These are phyloP conservation scores for Nigrospora osmanthi DNA, from an alignment of 2,329 filamentous ascomycete genomes.

Conservation along the genomic window DNA sequence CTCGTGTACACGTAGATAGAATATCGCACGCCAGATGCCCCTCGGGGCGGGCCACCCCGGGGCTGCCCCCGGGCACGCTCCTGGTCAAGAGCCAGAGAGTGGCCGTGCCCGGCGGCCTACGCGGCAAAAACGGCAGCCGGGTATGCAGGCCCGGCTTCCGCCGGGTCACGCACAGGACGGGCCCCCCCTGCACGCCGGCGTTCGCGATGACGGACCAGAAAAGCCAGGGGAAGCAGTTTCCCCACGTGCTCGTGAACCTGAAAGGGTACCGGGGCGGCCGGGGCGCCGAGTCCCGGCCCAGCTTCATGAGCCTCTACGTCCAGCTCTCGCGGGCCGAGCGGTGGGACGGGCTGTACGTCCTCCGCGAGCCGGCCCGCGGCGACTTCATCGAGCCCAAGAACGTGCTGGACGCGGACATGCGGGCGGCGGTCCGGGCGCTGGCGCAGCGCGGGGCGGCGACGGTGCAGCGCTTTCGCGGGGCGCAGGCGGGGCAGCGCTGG, in stretches of 20 bases:
- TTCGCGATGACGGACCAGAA: conserved; percentile 3
- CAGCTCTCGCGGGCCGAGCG: conserved; percentile 6
- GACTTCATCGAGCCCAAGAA: conserved; percentile 10
- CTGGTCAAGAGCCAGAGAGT: too few species aligned
- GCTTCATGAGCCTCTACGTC: conserved; percentile 9
- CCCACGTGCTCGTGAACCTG: conserved; percentile 4
- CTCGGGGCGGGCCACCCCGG: too few species aligned
- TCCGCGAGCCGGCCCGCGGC: neutral
- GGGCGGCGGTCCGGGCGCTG: conserved; percentile 2
- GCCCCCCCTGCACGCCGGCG: conserved; percentile 4
- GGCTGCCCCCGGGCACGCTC: too few species aligned
- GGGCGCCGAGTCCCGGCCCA: too few species aligned
- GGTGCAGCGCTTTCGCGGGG: neutral
- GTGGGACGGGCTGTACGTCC: neutral
- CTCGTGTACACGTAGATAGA: too few species aligned
- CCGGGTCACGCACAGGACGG: too few species aligned
- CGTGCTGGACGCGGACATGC: conserved; percentile 4
- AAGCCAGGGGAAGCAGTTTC: conserved; percentile 1
- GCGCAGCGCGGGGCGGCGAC: conserved; percentile 1
- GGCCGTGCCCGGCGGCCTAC: too few species aligned
- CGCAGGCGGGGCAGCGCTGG: neutral
- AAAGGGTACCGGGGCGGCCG: conserved; percentile 2
- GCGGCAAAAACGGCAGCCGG: too few species aligned
- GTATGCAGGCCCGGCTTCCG: too few species aligned
- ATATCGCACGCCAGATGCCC: too few species aligned